These are phyloP conservation scores for Penicillium crustosum DNA, from an alignment of 2,329 filamentous ascomycete genomes.

Conservation along the genomic window DNA sequence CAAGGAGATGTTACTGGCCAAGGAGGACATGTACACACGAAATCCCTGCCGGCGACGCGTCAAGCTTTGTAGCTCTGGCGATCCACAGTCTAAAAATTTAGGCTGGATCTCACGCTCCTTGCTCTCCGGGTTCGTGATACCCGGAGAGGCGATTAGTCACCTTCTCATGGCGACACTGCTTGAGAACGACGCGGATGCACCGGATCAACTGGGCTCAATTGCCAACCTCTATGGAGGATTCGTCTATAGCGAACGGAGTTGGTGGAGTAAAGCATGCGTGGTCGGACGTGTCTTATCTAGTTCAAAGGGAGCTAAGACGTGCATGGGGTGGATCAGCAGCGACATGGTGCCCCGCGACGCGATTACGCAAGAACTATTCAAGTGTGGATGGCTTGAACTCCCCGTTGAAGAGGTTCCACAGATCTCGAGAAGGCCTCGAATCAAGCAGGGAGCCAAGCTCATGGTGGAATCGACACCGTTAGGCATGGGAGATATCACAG, in stretches of 20 bases:
- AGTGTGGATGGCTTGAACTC: slow-evolving; percentile 54
- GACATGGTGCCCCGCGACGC: slow-evolving; percentile 41
- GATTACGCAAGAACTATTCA: slow-evolving; percentile 25
- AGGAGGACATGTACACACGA: slow-evolving; percentile 34
- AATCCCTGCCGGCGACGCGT: slow-evolving; percentile 31
- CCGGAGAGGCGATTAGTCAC: slow-evolving; percentile 54
- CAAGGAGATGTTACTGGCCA: slow-evolving; percentile 12
- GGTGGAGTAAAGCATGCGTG: slow-evolving; percentile 59
- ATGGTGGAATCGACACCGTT: slow-evolving; percentile 43
- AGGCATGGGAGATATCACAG: slow-evolving; percentile 39
- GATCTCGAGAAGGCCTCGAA: slow-evolving; percentile 40
- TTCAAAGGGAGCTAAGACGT: slow-evolving; percentile 47
- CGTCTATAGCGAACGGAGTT: slow-evolving; percentile 50
- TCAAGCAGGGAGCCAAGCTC: slow-evolving; percentile 44
- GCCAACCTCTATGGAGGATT: slow-evolving; percentile 58
- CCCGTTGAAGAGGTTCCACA: slow-evolving; percentile 35
- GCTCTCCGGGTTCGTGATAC: slow-evolving; percentile 55
- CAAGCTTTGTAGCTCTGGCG: slow-evolving; percentile 25
- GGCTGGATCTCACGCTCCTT: slow-evolving; percentile 59
- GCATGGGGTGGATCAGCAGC: slow-evolving; percentile 57
- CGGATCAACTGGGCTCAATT: slow-evolving; percentile 50
- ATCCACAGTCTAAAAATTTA: slow-evolving; percentile 35
- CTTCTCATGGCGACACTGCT: slow-evolving; percentile 57
- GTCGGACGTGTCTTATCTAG: slow-evolving; percentile 55
- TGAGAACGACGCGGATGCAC: slow-evolving; percentile 54